Evolutionary conservation across 2,329 filamentous ascomycete species (phyloP).

Genomic region (Ceratocystis harringtonii): DNA sequence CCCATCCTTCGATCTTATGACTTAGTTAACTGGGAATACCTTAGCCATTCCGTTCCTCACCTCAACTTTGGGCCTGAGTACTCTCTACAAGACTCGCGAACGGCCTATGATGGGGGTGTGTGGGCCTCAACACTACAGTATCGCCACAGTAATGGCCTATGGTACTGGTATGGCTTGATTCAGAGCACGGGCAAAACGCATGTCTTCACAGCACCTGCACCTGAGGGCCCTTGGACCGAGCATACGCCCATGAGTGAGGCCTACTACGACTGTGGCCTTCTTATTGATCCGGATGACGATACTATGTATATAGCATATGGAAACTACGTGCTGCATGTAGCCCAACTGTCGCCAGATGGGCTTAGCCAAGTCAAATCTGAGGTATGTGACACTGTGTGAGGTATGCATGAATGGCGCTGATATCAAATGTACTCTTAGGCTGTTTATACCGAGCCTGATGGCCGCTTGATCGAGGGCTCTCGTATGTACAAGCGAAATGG

Average conservation of each 20-base stretch:
- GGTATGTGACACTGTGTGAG: conserved; percentile 4
- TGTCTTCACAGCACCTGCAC: conserved; percentile 20
- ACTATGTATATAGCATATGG: conserved; percentile 36
- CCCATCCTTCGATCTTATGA: conserved; percentile 28
- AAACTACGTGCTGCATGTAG: conserved; percentile 31
- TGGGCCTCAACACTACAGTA: conserved; percentile 16
- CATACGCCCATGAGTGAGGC: conserved; percentile 17
- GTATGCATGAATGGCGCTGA: conserved; percentile 21
- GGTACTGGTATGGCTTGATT: conserved; percentile 20
- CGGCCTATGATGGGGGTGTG: conserved; percentile 15
- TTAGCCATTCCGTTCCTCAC: conserved; percentile 17
- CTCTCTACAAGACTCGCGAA: conserved; percentile 13
- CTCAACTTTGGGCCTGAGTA: conserved; percentile 5
- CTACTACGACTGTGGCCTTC: conserved; percentile 42
- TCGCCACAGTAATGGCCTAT: conserved; percentile 11
- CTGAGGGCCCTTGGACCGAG: conserved; percentile 21
- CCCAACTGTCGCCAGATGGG: conserved; percentile 31
- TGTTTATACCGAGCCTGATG: conserved; percentile 19
- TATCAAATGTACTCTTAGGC: conserved; percentile 18
- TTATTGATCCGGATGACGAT: conserved; percentile 42
- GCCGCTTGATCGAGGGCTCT: conserved; percentile 22
- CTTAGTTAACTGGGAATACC: conserved; percentile 24
- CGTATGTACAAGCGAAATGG: conserved; percentile 33
- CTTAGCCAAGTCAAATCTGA: conserved; percentile 26
- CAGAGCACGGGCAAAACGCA: conserved; percentile 18